These are phyloP conservation scores for Leccinum subfulvum DNA, from an alignment of 1,284 basidiomycete species.

Conservation along the genomic window DNA sequence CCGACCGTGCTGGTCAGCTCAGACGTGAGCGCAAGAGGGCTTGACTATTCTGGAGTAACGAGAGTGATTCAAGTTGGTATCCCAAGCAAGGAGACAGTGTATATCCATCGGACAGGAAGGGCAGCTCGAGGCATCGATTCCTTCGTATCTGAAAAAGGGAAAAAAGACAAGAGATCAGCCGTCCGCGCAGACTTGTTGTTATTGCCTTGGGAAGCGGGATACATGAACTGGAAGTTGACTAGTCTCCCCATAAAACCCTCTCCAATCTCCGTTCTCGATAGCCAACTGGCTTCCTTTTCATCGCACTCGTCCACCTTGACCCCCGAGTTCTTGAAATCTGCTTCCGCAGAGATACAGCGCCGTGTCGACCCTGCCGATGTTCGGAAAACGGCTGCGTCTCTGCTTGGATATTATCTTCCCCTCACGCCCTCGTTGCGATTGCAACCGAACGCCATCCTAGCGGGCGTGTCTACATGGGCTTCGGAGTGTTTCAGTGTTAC, in stretches of 20 bases:
- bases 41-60: conserved; percentile 86
- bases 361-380: conserved; percentile 58
- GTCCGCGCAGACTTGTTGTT: conserved; percentile 82
- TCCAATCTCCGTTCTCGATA: conserved; percentile 28
- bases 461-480: conserved; percentile 70
- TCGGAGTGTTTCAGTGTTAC: conserved; percentile 28
- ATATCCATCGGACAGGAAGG: conserved; percentile 90
- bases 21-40: conserved; percentile 86
- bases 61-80: conserved; percentile 92
- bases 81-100: conserved; percentile 72
- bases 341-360: conserved; percentile 38
- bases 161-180: not conserved
- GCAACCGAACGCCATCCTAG: conserved; percentile 47
- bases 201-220: conserved; percentile 80
- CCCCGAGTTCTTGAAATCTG: conserved; percentile 25
- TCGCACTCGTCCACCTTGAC: conserved; percentile 3
- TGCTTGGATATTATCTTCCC: conserved; percentile 77
- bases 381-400: conserved; percentile 64
- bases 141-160: conserved; percentile 39
- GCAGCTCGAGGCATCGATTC: conserved; percentile 77
- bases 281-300: conserved; percentile 15
- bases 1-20: conserved; percentile 80
- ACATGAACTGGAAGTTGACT: conserved; percentile 63
- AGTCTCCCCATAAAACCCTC: conserved; percentile 73
- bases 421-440: conserved; percentile 53